Evolutionary conservation across 768 basidiomycete genomes (phyloP).

Genomic region (Fomitopsis serialis): DNA sequence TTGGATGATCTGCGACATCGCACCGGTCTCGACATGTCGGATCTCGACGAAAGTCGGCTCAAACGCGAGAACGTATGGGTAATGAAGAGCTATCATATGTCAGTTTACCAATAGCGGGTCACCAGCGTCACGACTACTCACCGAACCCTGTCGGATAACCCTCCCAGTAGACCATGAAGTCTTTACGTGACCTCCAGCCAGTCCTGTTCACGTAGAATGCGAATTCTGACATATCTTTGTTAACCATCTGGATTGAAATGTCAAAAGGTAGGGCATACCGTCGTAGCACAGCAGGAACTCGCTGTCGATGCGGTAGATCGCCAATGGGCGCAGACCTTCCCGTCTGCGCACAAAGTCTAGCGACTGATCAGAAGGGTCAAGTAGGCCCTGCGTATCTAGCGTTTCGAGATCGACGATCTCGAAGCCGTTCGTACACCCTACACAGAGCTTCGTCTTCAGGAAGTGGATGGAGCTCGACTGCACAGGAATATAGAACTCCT

Average conservation of each 20-base stretch:
- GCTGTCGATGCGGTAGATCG: conserved; percentile 94
- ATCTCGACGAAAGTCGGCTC: conserved; percentile 97
- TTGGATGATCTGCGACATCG: conserved; percentile 91
- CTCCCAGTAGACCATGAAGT: conserved; percentile 98
- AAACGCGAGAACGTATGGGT: conserved; percentile 95
- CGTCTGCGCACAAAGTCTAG: conserved; percentile 91
- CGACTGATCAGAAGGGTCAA: conserved; percentile 88
- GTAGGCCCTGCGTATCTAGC: conserved; percentile 90
- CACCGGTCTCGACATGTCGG: conserved; percentile 89
- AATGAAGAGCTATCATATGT: conserved; percentile 79
- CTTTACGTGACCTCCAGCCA: conserved; percentile 82
- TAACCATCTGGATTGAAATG: background rate
- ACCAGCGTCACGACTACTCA: conserved; percentile 34
- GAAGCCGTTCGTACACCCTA: conserved; percentile 95
- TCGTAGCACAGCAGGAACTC: conserved; percentile 98
- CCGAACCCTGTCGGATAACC: conserved; percentile 92
- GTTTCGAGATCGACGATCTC: conserved; percentile 98
- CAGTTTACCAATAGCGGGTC: background rate
- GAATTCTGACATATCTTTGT: conserved; percentile 60
- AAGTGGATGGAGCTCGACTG: conserved; percentile 97
- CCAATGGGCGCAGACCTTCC: conserved; percentile 82
- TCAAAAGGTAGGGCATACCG: conserved; percentile 45
- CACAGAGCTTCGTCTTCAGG: conserved; percentile 94
- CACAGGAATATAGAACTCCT: conserved; percentile 99
- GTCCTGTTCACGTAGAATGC: conserved; percentile 99